Base-by-base conservation (phyloP, 163 green algal species). In the Scenedesmus sp. region DNA sequence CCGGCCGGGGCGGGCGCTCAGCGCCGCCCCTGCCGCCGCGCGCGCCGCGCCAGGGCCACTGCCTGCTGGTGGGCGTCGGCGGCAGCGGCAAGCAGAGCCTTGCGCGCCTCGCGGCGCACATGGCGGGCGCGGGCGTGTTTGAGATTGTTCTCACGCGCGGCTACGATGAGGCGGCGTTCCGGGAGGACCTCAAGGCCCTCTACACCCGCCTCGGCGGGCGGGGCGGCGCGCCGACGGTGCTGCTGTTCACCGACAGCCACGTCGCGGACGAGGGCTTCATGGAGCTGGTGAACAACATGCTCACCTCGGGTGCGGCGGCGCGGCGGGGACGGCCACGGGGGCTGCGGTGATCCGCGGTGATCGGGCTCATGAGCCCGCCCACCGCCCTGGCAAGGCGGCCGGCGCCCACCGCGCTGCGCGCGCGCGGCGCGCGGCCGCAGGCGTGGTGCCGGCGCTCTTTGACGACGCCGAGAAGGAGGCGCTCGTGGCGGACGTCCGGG, bases 231-330 rank as follows among this genome's bases (percentile, higher is more conserved):
- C 84, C 84, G 67, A 81, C 91, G 60, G 62, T 95, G 81, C 96
- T 97, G 84, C 84, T 97, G 34, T 96, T 97, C 87, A 96, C 93
- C n/a, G 93, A 97, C 81, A 83, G 83, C 10, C 92, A 97, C 77
- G 93, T 97, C 20, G 93, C 88, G 5, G 89, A 97, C 36, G 93
- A 97, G 84, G 88, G 89, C 66, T 97, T 97, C 84, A 79, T 97
- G 79, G 93, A 97, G 87, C 88, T 95, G n/a, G 91, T 97, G 83
- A 97, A 97, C 87, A 97, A 96, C 87, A 96, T 97, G 91, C 85
- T 97, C 17, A 96, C 93, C 31, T 54, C 60, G 29, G 74, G 74
- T 81, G 28, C 3, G 63, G 15, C 24, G 15, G 58, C n/a, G 29
- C 17, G 11, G 29, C 17, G 57, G 10, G 10, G n/a, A 15, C 13